Evolutionary conservation across 306 rosid species (phyloP).

Genomic region (Gastrolobium villosum): DNA sequence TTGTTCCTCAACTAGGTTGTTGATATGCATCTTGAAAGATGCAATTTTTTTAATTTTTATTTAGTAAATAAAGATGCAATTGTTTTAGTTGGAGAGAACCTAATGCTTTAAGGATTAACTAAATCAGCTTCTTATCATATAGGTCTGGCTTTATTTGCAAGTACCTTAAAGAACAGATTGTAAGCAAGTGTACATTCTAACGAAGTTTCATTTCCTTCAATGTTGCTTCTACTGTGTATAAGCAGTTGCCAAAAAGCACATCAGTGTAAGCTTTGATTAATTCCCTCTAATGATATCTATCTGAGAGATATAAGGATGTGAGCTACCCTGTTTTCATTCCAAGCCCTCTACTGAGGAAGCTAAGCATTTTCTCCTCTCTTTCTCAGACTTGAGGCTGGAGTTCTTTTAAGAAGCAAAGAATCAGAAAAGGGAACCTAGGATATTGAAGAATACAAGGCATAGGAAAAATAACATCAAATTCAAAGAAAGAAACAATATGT

Average conservation of each 20-base stretch:
- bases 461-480: constrained; percentile 6
- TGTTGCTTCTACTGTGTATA: neutral
- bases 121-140: constrained; percentile 18
- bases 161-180: constrained; percentile 10
- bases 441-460: constrained; percentile 24
- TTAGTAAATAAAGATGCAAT: constrained; percentile 19
- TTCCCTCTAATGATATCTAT: constrained; percentile 15
- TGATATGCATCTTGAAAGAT: constrained; percentile 1
- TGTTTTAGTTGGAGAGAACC: constrained; percentile 30
- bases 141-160: neutral
- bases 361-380: neutral
- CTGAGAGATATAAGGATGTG: constrained; percentile 27
- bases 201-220: constrained; percentile 5
- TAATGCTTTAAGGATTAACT: neutral
- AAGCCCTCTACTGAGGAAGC: constrained; percentile 16
- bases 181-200: neutral
- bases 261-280: constrained; percentile 19
- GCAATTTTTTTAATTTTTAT: constrained; percentile 30
- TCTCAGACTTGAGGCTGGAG: neutral
- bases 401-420: neutral
- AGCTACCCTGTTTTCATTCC: neutral
- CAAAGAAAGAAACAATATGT: neutral
- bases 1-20: constrained; percentile 3
- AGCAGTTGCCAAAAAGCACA: constrained; percentile 30
- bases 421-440: neutral